These are phyloP conservation scores for Phytophthora crassamura DNA, from an alignment of 352 stramenopile species.

Conservation along the genomic window DNA sequence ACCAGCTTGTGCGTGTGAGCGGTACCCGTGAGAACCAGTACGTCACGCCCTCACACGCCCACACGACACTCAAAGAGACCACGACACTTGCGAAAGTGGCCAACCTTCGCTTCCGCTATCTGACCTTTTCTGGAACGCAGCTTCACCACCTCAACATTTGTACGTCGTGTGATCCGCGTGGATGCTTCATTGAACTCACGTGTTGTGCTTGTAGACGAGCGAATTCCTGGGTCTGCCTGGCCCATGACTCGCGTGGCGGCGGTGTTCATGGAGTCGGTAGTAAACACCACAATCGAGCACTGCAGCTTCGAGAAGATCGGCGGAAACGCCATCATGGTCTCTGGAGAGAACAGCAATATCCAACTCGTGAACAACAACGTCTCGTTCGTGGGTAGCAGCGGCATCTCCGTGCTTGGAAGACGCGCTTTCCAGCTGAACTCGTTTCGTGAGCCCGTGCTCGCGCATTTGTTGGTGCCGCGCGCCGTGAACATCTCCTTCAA, in stretches of 20 bases:
- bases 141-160: conserved; percentile 67
- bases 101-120: conserved; percentile 64
- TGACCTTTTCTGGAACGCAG: conserved; percentile 69
- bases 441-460: conserved; percentile 41
- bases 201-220: conserved; percentile 37
- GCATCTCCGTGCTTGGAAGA: conserved; percentile 55
- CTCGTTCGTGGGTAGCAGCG: conserved; percentile 61
- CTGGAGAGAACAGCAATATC: conserved; percentile 58
- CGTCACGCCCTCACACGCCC: conserved; percentile 48
- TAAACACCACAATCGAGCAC: conserved; percentile 53
- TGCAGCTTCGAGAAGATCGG: conserved; percentile 77
- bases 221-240: conserved; percentile 50
- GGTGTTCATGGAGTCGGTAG: conserved; percentile 71
- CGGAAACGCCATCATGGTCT: conserved; percentile 75
- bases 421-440: conserved; percentile 43
- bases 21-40: conserved; percentile 66
- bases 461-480: conserved; percentile 49
- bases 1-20: conserved; percentile 69
- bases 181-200: neutral
- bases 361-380: conserved; percentile 76
- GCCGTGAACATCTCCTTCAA: conserved; percentile 73
- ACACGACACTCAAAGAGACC: conserved; percentile 50
- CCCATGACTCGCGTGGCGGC: conserved; percentile 64
- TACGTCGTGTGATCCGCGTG: conserved; percentile 33
- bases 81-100: conserved; percentile 39